A percentile compares a stretch with the other conserved stretches of the same genome.
Evolutionary conservation across 106 monocot species (phyloP).

Genomic region (Chionographis japonica): DNA sequence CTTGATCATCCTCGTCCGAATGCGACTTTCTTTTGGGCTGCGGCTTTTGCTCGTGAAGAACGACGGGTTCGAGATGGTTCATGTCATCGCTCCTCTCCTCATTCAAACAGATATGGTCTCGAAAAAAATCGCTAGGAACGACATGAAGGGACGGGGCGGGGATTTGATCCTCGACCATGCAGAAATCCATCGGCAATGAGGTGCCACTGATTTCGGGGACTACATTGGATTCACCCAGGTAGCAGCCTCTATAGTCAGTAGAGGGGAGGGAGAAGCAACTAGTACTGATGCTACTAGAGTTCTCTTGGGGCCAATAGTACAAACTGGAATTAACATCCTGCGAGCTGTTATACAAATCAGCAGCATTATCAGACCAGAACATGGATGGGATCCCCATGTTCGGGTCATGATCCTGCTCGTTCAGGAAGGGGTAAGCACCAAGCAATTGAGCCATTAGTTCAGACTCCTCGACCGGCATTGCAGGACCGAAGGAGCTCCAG

Average conservation of each 20-base stretch:
- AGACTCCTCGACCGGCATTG: conserved; percentile 23
- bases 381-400: conserved; percentile 15
- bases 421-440: conserved; percentile 9
- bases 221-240: conserved; percentile 8
- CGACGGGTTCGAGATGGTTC: background rate
- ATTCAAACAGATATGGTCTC: background rate
- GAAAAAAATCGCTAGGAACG: background rate
- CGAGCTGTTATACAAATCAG: conserved; percentile 16
- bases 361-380: conserved; percentile 26
- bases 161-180: conserved; percentile 3
- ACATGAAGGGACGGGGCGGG: background rate
- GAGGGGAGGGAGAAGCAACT: conserved; percentile 5
- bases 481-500: conserved; percentile 24
- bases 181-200: conserved; percentile 10
- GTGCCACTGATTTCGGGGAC: conserved; percentile 1
- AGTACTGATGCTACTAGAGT: conserved; percentile 9
- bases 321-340: conserved; percentile 3
- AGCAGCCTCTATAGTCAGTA: conserved; percentile 18
- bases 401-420: conserved; percentile 15
- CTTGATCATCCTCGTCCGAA: background rate
- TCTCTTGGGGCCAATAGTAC: conserved; percentile 24
- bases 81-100: background rate
- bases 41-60: background rate
- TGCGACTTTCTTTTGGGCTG: conserved; percentile 11
- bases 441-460: conserved; percentile 43